phyloP scores from a whole-genome alignment of 2,329 filamentous ascomycete species.

The Exophiala dermatitidis region DNA sequence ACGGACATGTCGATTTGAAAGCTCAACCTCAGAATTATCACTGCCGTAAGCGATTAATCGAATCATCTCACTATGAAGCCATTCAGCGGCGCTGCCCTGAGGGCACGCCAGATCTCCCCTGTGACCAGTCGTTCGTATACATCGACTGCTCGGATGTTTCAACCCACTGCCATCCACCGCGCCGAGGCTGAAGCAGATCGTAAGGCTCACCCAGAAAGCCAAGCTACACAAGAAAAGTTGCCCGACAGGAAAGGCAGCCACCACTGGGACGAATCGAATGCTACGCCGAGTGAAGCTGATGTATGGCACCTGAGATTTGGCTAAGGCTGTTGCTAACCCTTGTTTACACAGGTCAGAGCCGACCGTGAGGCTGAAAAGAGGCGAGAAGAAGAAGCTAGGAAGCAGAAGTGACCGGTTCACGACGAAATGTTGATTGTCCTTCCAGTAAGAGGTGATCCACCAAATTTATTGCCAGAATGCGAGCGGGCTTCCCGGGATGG shows the following conservation, averaged over 20 bases:
- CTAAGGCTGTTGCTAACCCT: no score
- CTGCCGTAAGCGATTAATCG: neutral
- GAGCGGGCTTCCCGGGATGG: no score
- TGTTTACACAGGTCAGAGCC: neutral
- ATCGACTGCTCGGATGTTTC: neutral
- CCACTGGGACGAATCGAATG: constrained; percentile 19
- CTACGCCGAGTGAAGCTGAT: constrained; percentile 19
- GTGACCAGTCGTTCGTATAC: constrained; percentile 3
- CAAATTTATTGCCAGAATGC: no score
- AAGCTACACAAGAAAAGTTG: constrained; percentile 15
- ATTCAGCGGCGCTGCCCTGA: neutral
- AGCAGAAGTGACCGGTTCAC: neutral
- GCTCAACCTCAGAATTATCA: neutral
- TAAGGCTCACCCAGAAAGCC: constrained; percentile 16
- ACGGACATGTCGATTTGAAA: no score
- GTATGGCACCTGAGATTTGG: constrained; percentile 1
- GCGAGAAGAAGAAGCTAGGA: neutral
- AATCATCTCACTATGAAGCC: neutral
- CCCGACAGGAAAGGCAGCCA: constrained; percentile 14
- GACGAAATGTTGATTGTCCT: neutral
- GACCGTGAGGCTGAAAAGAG: neutral
- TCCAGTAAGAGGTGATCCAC: no score
- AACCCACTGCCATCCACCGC: constrained; percentile 16
- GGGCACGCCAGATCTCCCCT: neutral
- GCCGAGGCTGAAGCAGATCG: constrained; percentile 16